These are phyloP conservation scores for Ophiobolus disseminans DNA, from an alignment of 2,329 filamentous ascomycete genomes.

Conservation along the genomic window DNA sequence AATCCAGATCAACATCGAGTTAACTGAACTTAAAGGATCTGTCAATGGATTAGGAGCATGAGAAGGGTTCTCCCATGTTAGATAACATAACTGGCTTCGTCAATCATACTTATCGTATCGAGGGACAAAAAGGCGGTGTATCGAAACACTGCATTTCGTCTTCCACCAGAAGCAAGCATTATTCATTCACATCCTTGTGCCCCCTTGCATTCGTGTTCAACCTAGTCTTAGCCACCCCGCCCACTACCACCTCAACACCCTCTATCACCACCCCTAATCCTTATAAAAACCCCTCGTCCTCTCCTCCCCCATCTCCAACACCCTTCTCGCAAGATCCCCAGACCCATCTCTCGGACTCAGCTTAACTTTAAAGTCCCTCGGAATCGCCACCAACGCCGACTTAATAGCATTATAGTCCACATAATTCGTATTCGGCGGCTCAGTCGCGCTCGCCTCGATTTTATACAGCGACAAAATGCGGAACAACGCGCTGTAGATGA, in stretches of 20 bases:
- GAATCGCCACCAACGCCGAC: conserved; percentile 66
- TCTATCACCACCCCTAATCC: too few relatives aligned
- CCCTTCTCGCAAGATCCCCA: conserved; percentile 45
- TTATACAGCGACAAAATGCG: conserved; percentile 59
- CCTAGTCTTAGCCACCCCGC: background rate
- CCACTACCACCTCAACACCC: too few relatives aligned
- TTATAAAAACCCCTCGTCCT: conserved; percentile 60
- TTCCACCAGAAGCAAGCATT: too few relatives aligned
- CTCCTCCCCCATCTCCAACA: conserved; percentile 52
- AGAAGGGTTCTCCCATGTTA: too few relatives aligned
- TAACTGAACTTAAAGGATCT: too few relatives aligned
- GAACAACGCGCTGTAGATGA: conserved; percentile 59
- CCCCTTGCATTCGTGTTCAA: background rate
- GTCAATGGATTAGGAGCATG: too few relatives aligned
- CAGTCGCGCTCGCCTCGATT: conserved; percentile 56
- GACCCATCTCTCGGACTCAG: conserved; percentile 59
- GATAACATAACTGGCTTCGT: too few relatives aligned
- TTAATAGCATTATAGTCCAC: conserved; percentile 69
- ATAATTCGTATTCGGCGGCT: conserved; percentile 67
- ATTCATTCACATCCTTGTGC: too few relatives aligned
- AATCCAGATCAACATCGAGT: too few relatives aligned
- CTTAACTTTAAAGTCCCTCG: conserved; percentile 64
- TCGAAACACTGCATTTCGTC: too few relatives aligned
- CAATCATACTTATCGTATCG: too few relatives aligned
- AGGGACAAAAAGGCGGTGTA: too few relatives aligned